Percentiles rank a stretch among this genome's conserved stretches.
Conservation (phyloP, 2,329 filamentous ascomycete species). For the Pestalotiopsis sp. region DNA sequence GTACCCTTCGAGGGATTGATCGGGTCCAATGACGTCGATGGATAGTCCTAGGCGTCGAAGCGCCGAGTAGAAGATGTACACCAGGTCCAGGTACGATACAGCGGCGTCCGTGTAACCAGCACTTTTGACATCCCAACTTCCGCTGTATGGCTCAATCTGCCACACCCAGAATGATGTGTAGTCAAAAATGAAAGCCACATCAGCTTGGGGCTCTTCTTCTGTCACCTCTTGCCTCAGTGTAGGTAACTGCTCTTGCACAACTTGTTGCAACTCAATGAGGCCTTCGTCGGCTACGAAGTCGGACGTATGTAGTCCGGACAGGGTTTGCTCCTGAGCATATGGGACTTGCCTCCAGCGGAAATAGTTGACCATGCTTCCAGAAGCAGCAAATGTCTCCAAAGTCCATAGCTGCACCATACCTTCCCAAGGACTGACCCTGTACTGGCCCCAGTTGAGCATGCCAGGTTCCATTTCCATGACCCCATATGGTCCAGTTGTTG, state of each 20-base stretch:
- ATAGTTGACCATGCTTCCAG: conserved; percentile 23
- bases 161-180: conserved; percentile 23
- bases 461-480: conserved; percentile 28
- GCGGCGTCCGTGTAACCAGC: conserved; percentile 17
- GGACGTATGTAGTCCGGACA: conserved; percentile 22
- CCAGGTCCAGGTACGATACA: conserved; percentile 20
- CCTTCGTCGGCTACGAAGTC: conserved; percentile 23
- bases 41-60: conserved; percentile 25
- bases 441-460: conserved; percentile 25
- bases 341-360: conserved; percentile 27
- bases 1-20: conserved; percentile 22
- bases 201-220: conserved; percentile 17
- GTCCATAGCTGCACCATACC: conserved; percentile 27
- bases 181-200: conserved; percentile 24
- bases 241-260: conserved; percentile 21
- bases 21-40: conserved; percentile 22
- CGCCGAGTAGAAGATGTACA: conserved; percentile 23
- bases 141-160: conserved; percentile 25
- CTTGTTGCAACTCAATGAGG: conserved; percentile 17
- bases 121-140: conserved; percentile 22
- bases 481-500: conserved; percentile 19
- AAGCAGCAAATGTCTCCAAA: conserved; percentile 22
- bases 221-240: conserved; percentile 11
- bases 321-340: conserved; percentile 26
- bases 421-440: conserved; percentile 20